Evolutionary conservation across 306 rosid genomes (phyloP).

Genomic region (Prosopis cineraria): DNA sequence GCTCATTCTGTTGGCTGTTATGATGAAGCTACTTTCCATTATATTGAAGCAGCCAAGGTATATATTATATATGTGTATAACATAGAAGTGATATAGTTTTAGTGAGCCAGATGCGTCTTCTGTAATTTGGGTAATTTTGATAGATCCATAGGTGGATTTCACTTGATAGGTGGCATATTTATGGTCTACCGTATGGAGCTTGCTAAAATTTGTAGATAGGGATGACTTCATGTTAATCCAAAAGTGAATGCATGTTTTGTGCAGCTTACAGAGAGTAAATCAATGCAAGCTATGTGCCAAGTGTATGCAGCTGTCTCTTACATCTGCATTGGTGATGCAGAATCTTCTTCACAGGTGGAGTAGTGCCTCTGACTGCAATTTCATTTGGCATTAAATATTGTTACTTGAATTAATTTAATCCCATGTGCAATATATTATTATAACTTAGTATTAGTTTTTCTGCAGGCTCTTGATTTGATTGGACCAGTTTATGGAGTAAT

Average conservation of each 20-base stretch:
- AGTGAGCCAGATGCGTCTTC: slow-evolving; percentile 24
- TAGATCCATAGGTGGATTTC: slow-evolving; percentile 33
- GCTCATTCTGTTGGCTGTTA: slow-evolving; percentile 93
- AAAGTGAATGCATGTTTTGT: slow-evolving; percentile 37
- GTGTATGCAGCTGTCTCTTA: slow-evolving; percentile 94
- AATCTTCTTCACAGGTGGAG: slow-evolving; percentile 84
- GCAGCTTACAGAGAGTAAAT: slow-evolving; percentile 92
- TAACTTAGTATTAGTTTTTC: slow-evolving; percentile 34
- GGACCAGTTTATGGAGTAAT: slow-evolving; percentile 86
- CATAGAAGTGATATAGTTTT: slow-evolving; percentile 19
- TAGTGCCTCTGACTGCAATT: slow-evolving; percentile 20
- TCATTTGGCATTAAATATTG: slow-evolving; percentile 22
- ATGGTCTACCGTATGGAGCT: slow-evolving; percentile 10
- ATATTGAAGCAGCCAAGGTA: slow-evolving; percentile 88
- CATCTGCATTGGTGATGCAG: slow-evolving; percentile 95
- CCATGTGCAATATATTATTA: slow-evolving; percentile 19
- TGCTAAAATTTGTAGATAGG: slow-evolving; percentile 11
- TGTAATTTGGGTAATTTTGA: slow-evolving; percentile 27
- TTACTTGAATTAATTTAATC: slow-evolving; percentile 16
- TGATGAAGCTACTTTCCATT: slow-evolving; percentile 83
- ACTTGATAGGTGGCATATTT: slow-evolving; percentile 29
- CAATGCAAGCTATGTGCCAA: slow-evolving; percentile 91
- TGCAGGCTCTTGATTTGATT: slow-evolving; percentile 94
- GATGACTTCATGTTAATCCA: slow-evolving; percentile 33
- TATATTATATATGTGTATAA: slow-evolving; percentile 18